Percentiles rank a stretch among this genome's conserved stretches.
These are phyloP conservation scores for Cystobasidium pallidum DNA, from an alignment of 1,284 basidiomycete species.

Conservation along the genomic window DNA sequence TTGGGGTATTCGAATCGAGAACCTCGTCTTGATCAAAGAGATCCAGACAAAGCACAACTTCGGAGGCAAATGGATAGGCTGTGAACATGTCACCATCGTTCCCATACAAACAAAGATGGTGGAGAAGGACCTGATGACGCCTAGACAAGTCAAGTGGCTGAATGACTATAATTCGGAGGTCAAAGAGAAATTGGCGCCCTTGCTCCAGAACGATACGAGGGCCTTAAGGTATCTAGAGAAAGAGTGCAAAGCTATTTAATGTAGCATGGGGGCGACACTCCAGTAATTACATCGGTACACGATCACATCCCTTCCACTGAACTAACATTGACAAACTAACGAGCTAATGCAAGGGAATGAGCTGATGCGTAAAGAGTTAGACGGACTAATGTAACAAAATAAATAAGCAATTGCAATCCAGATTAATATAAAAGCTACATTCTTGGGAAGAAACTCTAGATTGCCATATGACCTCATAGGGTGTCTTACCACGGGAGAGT, in stretches of 20 bases:
- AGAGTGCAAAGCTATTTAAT: slow-evolving; percentile 57
- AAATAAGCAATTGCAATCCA: too few relatives aligned
- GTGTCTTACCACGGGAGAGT: not conserved
- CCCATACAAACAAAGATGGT: slow-evolving; percentile 88
- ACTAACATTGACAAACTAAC: too few relatives aligned
- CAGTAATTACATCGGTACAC: too few relatives aligned
- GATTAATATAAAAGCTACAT: too few relatives aligned
- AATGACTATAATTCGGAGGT: slow-evolving; percentile 83
- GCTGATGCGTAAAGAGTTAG: too few relatives aligned
- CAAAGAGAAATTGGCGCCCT: slow-evolving; percentile 72
- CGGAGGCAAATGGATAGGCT: slow-evolving; percentile 76
- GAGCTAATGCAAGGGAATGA: too few relatives aligned
- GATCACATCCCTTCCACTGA: too few relatives aligned
- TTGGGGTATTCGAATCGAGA: slow-evolving; percentile 94
- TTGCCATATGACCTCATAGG: too few relatives aligned
- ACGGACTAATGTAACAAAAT: too few relatives aligned
- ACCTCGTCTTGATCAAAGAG: slow-evolving; percentile 74
- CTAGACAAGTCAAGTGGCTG: slow-evolving; percentile 76
- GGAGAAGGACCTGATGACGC: slow-evolving; percentile 67
- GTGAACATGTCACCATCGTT: slow-evolving; percentile 83
- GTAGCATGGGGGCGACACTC: slow-evolving; percentile 15
- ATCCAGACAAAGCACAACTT: slow-evolving; percentile 77
- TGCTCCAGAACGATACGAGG: slow-evolving; percentile 73
- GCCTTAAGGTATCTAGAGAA: slow-evolving; percentile 78
- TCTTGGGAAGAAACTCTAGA: too few relatives aligned